Percentiles rank a stretch among this genome's conserved stretches.
phyloP scores from a whole-genome alignment of 495 filamentous ascomycete species.

The Cercophora newfieldiana region DNA sequence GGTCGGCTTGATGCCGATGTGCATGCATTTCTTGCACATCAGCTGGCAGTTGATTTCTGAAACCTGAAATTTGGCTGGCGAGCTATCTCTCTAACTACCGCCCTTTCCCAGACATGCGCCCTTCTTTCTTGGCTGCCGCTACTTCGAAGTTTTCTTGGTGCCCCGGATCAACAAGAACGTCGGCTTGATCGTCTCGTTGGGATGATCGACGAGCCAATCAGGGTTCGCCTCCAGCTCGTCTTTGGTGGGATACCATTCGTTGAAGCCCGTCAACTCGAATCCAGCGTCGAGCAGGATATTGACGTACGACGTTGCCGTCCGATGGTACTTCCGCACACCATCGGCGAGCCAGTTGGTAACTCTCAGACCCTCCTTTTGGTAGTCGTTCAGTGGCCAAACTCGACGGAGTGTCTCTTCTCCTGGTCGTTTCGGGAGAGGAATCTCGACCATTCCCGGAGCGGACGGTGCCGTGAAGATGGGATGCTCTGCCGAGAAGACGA shows the following conservation, averaged over 20 bases:
- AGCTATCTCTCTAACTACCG: no score
- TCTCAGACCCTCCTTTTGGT: slow-evolving; percentile 36
- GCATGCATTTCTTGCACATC: background rate
- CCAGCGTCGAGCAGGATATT: slow-evolving; percentile 33
- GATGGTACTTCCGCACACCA: slow-evolving; percentile 40
- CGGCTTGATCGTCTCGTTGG: slow-evolving; percentile 22
- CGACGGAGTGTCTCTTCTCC: slow-evolving; percentile 18
- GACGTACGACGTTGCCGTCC: slow-evolving; percentile 37
- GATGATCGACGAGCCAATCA: slow-evolving; percentile 16
- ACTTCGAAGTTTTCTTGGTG: slow-evolving; percentile 13
- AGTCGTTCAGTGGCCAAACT: slow-evolving; percentile 40
- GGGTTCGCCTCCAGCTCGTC: slow-evolving; percentile 26
- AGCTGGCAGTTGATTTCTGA: background rate
- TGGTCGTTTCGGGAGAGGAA: background rate
- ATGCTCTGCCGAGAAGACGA: slow-evolving; percentile 43
- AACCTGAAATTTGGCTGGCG: background rate
- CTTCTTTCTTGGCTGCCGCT: background rate
- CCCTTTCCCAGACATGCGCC: background rate
- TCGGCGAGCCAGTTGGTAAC: slow-evolving; percentile 36
- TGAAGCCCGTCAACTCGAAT: slow-evolving; percentile 35
- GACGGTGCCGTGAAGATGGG: slow-evolving; percentile 41
- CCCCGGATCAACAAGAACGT: slow-evolving; percentile 30
- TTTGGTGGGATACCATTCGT: slow-evolving; percentile 35
- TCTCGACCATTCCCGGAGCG: slow-evolving; percentile 22
- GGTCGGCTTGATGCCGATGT: background rate